Base-by-base conservation (phyloP, 2,329 filamentous ascomycete genomes). In the Verticillium nonalfalfae region DNA sequence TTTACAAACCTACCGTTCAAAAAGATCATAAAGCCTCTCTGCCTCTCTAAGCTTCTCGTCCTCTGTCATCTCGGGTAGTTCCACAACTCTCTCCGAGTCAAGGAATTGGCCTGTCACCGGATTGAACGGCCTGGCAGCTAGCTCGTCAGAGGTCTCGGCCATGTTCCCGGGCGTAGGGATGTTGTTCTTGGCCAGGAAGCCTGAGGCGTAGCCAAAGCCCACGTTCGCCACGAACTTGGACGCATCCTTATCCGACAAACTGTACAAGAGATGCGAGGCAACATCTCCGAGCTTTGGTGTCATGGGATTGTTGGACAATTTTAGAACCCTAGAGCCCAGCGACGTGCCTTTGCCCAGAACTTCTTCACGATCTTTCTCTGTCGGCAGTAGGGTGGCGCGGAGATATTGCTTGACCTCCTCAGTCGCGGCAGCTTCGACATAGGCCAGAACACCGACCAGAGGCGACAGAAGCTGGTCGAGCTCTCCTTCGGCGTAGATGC, bases 21-120 rank as follows among this genome's bases (percentile, higher is more conserved):
- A 97, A 3, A 97, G 78, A 13, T 97, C 92, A 76, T 96, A 97
- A 1, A 97, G 75, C 61, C 87, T 85, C 74, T 97, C 94, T 0
- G 93, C 94, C 71, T 99, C 95, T 62, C 90, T 82, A 73, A 97
- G 91, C 74, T 94, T 97, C 77, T 98, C 94, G 66, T 93, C 93
- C 56, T 90, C 80, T 0, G 90, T 95, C 94, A 98, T 97, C 57
- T 90, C 85, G 1, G 86, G 85, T 11, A 79, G 74, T 4, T 85
- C 76, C 7, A 85, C 78, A 7, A 78, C 75, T 60, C 80, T 82
- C 73, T 94, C 90, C 40, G 79, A 81, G 66, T 92, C 88, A 58
- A 91, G 70, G 65, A 89, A 87, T 73, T 97, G 93, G 0, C 93
- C 93, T 1, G 93, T 97, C 36, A 97, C 85, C 0, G 93, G 92